Evolutionary conservation across 176 grass and related monocot genomes (phyloP).

Genomic region (Bonia amplexicaulis): DNA sequence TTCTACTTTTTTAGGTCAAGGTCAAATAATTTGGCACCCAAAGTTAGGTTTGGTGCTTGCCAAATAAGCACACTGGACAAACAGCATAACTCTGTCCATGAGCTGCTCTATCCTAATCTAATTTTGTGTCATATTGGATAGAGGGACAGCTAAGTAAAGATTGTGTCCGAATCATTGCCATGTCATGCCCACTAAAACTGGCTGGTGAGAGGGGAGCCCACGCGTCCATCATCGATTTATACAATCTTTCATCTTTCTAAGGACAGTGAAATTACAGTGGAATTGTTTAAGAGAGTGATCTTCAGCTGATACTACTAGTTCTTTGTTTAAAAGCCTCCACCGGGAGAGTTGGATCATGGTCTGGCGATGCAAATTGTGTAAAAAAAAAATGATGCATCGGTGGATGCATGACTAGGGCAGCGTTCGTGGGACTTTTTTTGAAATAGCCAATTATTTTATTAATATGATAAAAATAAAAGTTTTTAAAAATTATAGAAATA

Average conservation of each 20-base stretch:
- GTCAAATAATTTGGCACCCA: constrained; percentile 16
- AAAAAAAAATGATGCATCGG: background rate
- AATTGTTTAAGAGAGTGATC: background rate
- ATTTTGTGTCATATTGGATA: background rate
- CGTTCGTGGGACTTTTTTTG: background rate
- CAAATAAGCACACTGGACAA: constrained; percentile 10
- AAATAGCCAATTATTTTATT: too few species aligned
- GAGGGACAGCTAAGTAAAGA: constrained; percentile 36
- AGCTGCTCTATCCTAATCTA: constrained; percentile 10
- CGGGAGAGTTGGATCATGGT: background rate
- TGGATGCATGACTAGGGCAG: background rate
- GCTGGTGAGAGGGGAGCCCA: background rate
- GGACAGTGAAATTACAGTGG: constrained; percentile 10
- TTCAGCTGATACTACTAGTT: background rate
- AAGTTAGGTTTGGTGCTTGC: background rate
- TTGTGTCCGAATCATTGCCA: constrained; percentile 38
- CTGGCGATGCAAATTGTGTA: background rate
- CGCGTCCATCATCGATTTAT: background rate
- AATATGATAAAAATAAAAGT: too few species aligned
- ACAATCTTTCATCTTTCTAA: constrained; percentile 2
- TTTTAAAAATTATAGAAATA: too few species aligned
- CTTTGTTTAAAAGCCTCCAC: background rate
- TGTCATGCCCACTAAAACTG: constrained; percentile 30
- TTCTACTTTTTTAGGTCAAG: background rate
- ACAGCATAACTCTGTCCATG: constrained; percentile 3